These are phyloP conservation scores for Salix purpurea DNA, from an alignment of 345 rosid species.

Conservation along the genomic window DNA sequence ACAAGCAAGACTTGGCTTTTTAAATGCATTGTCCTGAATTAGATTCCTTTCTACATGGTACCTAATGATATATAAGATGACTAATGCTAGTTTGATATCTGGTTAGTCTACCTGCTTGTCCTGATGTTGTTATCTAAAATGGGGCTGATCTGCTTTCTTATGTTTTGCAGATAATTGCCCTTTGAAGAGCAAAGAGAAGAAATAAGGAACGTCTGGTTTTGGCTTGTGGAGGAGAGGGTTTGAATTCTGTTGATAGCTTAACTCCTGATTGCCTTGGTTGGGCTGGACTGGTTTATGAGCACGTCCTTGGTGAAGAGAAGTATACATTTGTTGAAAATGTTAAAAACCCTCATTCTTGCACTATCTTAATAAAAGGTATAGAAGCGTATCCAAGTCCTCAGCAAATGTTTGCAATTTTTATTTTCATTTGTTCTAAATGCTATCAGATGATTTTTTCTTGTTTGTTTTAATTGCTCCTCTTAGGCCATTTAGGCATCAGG, in stretches of 20 bases:
- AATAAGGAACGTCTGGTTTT: slow-evolving; percentile 94
- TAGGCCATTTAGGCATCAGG: no score
- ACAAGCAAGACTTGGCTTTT: background rate
- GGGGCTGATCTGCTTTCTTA: background rate
- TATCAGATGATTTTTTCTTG: background rate
- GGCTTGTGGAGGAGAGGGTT: slow-evolving; percentile 98
- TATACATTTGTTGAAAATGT: slow-evolving; percentile 96
- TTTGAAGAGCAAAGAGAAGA: slow-evolving; percentile 96
- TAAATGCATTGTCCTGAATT: background rate
- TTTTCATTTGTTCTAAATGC: background rate
- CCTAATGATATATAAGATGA: background rate
- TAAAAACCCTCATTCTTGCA: slow-evolving; percentile 86
- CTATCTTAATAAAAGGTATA: slow-evolving; percentile 88
- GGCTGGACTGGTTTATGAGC: slow-evolving; percentile 98
- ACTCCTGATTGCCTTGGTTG: slow-evolving; percentile 90
- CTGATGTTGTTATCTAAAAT: background rate
- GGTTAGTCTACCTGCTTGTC: background rate
- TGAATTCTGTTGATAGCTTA: slow-evolving; percentile 82
- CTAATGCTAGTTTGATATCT: background rate
- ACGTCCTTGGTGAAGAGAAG: slow-evolving; percentile 89
- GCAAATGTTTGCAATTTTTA: background rate
- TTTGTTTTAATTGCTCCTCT: no score
- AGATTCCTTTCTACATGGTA: background rate
- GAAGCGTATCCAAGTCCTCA: background rate
- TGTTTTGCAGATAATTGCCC: slow-evolving; percentile 76